A percentile compares a stretch with the other conserved stretches of the same genome.
These are phyloP conservation scores for Purshia tridentata DNA, from an alignment of 306 rosid genomes.

Conservation along the genomic window DNA sequence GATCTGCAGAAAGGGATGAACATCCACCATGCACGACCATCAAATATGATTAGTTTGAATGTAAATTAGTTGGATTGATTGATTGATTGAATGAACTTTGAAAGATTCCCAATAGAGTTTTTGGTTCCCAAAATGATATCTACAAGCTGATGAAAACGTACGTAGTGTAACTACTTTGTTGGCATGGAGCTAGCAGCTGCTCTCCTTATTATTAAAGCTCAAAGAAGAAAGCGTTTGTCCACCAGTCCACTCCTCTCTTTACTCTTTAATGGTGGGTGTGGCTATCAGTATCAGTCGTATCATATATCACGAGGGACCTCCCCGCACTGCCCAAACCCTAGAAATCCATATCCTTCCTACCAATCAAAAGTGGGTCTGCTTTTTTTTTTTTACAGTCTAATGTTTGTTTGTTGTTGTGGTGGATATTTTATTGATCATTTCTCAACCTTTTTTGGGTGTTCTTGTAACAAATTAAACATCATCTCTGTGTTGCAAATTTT, in stretches of 20 bases:
- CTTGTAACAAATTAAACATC: background rate
- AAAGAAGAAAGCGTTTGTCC: conserved; percentile 22
- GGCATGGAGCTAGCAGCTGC: background rate
- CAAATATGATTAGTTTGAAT: background rate
- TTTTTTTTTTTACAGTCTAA: conserved; percentile 20
- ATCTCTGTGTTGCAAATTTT: background rate
- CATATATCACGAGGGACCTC: background rate
- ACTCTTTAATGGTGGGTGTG: conserved; percentile 41
- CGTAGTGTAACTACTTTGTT: too few species aligned
- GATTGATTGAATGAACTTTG: conserved; percentile 15
- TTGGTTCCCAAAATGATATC: background rate
- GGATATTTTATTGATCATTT: conserved; percentile 7
- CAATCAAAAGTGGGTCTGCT: conserved; percentile 35
- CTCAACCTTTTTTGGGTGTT: conserved; percentile 13
- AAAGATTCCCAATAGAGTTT: conserved; percentile 6
- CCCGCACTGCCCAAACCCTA: background rate
- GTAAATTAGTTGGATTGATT: background rate
- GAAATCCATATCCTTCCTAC: conserved; percentile 13
- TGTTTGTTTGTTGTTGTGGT: background rate
- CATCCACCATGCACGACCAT: too few species aligned
- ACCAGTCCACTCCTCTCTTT: conserved; percentile 24
- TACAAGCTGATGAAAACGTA: background rate
- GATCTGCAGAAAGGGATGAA: too few species aligned
- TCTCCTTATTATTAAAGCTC: background rate
- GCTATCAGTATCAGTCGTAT: conserved; percentile 32